A percentile compares a stretch with the other conserved stretches of the same genome.
Conservation (phyloP, 2,329 filamentous ascomycete species). For the Cladorrhinum sp. region DNA sequence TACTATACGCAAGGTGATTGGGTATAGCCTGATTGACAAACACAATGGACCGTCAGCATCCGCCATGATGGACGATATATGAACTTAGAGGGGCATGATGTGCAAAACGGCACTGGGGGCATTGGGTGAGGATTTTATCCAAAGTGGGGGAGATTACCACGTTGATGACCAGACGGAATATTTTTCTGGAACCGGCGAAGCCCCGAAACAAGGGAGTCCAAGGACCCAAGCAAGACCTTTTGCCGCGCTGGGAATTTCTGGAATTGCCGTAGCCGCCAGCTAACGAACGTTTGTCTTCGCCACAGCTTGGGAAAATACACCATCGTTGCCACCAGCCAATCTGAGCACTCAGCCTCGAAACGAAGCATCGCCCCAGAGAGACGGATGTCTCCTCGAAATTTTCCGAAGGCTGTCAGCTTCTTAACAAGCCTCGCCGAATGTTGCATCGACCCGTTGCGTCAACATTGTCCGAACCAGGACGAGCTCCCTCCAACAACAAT, state of each 20-base stretch:
- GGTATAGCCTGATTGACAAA: conserved; percentile 27
- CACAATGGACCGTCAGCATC: conserved; percentile 10
- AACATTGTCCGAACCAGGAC: not conserved
- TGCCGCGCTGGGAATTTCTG: conserved; percentile 1
- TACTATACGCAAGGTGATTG: conserved; percentile 25
- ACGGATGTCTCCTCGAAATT: not conserved
- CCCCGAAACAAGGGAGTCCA: conserved; percentile 10
- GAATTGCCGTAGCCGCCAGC: no score
- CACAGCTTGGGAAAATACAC: not conserved
- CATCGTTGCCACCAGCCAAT: not conserved
- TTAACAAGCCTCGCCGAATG: conserved; percentile 7
- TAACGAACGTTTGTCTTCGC: not conserved
- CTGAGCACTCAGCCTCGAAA: not conserved
- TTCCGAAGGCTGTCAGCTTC: not conserved
- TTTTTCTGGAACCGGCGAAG: conserved; percentile 23
- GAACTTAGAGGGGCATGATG: conserved; percentile 16
- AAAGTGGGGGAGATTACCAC: conserved; percentile 27
- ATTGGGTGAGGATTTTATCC: conserved; percentile 25
- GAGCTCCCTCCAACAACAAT: not conserved
- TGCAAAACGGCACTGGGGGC: conserved; percentile 17
- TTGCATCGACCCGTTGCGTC: conserved; percentile 21
- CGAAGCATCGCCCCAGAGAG: not conserved
- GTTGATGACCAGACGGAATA: conserved; percentile 16
- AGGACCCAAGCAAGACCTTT: conserved; percentile 4
- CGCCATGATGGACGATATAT: conserved; percentile 21